phyloP scores from a whole-genome alignment of 257 asterid species.

The Ballota nigra region DNA sequence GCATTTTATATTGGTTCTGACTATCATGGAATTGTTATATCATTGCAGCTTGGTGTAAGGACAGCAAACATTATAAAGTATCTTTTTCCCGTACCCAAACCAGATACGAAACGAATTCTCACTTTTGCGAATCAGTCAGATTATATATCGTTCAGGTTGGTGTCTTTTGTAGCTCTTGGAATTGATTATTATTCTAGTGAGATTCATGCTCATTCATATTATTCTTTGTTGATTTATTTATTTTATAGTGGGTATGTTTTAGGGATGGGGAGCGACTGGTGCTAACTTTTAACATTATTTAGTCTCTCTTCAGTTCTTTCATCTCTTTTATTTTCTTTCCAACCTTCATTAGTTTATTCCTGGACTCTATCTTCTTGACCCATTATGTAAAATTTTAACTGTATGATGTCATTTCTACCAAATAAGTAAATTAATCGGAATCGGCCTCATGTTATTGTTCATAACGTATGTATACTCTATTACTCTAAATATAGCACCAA shows the following conservation, averaged over 20 bases:
- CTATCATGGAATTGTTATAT: constrained; percentile 7
- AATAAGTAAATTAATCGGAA: neutral
- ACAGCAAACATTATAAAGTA: constrained; percentile 80
- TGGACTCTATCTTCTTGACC: neutral
- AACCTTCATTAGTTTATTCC: neutral
- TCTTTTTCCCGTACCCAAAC: constrained; percentile 94
- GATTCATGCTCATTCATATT: neutral
- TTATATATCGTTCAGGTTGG: constrained; percentile 87
- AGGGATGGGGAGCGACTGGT: neutral
- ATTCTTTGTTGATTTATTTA: neutral
- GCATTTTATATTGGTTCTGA: neutral
- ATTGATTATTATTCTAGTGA: neutral
- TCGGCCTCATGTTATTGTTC: neutral
- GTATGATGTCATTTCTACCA: neutral
- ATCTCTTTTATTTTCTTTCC: neutral
- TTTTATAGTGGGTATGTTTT: neutral
- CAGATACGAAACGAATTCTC: constrained; percentile 79
- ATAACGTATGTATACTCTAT: neutral
- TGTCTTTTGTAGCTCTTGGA: neutral
- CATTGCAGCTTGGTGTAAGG: constrained; percentile 78
- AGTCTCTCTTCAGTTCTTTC: neutral
- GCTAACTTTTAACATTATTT: neutral
- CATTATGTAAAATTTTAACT: neutral
- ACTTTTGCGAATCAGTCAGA: constrained; percentile 82
- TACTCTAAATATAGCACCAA: neutral